phyloP scores from a whole-genome alignment of 345 rosid genomes.

The Eucalyptus regnans region DNA sequence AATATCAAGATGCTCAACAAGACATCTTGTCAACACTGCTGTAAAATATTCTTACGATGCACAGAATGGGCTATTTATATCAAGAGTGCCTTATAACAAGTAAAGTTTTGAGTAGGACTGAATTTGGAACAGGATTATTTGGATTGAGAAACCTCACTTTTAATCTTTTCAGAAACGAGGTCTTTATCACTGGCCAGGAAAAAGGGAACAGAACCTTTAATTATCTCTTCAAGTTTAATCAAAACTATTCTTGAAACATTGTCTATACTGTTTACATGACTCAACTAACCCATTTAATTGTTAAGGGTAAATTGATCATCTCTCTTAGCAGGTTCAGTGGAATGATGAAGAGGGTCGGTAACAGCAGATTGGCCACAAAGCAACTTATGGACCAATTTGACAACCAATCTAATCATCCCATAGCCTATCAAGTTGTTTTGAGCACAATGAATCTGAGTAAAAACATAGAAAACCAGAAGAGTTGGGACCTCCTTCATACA shows the following conservation, averaged over 20 bases:
- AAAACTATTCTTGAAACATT: not conserved
- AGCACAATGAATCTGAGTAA: too few relatives aligned
- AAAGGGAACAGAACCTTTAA: not conserved
- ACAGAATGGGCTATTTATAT: too few relatives aligned
- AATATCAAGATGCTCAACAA: too few relatives aligned
- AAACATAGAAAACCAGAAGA: not conserved
- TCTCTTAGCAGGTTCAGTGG: not conserved
- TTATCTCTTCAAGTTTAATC: not conserved
- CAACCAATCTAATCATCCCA: too few relatives aligned
- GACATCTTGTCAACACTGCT: too few relatives aligned
- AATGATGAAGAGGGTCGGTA: not conserved
- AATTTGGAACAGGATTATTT: not conserved
- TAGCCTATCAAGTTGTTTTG: too few relatives aligned
- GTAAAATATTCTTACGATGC: too few relatives aligned
- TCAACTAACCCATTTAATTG: too few relatives aligned
- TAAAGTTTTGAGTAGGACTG: not conserved
- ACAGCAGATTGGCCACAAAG: not conserved
- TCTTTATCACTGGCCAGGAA: not conserved
- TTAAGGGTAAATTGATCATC: not conserved
- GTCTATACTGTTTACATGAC: not conserved
- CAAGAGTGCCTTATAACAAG: too few relatives aligned
- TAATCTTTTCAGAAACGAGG: not conserved
- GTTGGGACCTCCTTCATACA: too few relatives aligned
- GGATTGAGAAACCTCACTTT: not conserved
- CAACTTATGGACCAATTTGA: too few relatives aligned